Base-by-base conservation (phyloP, 2,329 filamentous ascomycete species). In the Fusarium equiseti region DNA sequence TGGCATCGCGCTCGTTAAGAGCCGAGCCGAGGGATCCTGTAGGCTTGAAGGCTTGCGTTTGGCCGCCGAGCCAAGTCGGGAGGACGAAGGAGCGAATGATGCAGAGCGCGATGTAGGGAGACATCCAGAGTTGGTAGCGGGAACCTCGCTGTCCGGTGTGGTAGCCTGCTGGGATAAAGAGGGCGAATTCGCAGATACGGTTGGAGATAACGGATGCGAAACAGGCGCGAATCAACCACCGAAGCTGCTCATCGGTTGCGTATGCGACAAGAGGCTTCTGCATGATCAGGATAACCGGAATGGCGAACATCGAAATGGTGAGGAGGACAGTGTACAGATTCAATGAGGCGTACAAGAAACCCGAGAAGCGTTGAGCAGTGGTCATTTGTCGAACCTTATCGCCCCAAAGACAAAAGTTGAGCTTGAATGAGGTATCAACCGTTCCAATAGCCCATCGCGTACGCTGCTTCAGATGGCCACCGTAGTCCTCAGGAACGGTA, bases 71-170 rank as follows among this genome's bases (percentile, higher is more conserved):
- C 87, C 87, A 89, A 10, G 75, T 83, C 27, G 88, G 88, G 5
- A 90, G 80, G 16, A 89, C 71, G 73, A 90, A 90, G 3, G 87
- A 84, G 5, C 87, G 86, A 54, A 89, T 78, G 57, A 90, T 84
- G 72, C 85, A 87, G 13, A 88, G 80, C 1, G 87, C 86, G 64
- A 89, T 87, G 77, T 89, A 90, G 0, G 88, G 87, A 9, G 87
- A 83, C 87, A 90, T 90, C 87, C 88, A 90, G 29, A 90, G 80
- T 76, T 88, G 85, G 67, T 86, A 86, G 6, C 86, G 82, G 4
- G 83, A 83, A 42, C 86, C 86, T 57, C 87, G 83, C 76, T 88
- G 87, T 6, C 86, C 87, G 13, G 86, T 87, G 75, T 88, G 84
- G 73, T 89, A 89, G 22, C 88, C 87, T 3, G 86, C 83, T 0